A percentile compares a stretch with the other conserved stretches of the same genome.
phyloP scores from a whole-genome alignment of 1,284 basidiomycete genomes.

The Boletus smithii region DNA sequence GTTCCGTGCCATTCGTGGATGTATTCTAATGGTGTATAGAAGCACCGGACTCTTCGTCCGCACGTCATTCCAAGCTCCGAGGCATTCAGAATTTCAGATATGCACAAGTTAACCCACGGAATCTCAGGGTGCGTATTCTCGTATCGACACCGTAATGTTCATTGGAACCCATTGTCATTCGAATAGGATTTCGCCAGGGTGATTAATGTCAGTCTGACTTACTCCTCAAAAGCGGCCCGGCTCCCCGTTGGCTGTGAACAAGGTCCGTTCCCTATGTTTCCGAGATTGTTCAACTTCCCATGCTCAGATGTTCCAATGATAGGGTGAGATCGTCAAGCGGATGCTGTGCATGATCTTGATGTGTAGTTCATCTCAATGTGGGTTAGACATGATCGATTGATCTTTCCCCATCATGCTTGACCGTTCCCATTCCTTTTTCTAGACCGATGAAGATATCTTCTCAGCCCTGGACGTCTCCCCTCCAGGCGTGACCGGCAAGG shows the following conservation, averaged over 20 bases:
- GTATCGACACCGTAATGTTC: not conserved
- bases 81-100: slow-evolving; percentile 92
- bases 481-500: slow-evolving; percentile 35
- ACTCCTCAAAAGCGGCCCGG: slow-evolving; percentile 74
- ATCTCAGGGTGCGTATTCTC: slow-evolving; percentile 57
- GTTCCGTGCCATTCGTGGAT: not conserved
- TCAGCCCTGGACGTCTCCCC: slow-evolving; percentile 73
- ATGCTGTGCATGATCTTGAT: slow-evolving; percentile 87
- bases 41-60: slow-evolving; percentile 93
- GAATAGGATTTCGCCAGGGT: slow-evolving; percentile 86
- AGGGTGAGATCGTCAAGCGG: slow-evolving; percentile 95
- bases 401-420: not conserved
- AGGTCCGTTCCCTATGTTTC: slow-evolving; percentile 42
- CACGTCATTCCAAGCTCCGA: slow-evolving; percentile 96
- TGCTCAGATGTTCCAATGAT: not conserved
- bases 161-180: not conserved
- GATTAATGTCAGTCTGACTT: slow-evolving; percentile 91
- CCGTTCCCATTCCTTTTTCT: not conserved
- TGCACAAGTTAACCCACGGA: slow-evolving; percentile 91
- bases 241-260: slow-evolving; percentile 93
- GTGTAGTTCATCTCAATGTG: slow-evolving; percentile 94
- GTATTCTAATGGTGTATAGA: slow-evolving; percentile 32
- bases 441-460: slow-evolving; percentile 98
- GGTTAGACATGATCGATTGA: slow-evolving; percentile 3
- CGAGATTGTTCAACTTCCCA: not conserved